A percentile compares a stretch with the other conserved stretches of the same genome.
phyloP scores from a whole-genome alignment of 305 asterid species.

The Salvia sclarea region DNA sequence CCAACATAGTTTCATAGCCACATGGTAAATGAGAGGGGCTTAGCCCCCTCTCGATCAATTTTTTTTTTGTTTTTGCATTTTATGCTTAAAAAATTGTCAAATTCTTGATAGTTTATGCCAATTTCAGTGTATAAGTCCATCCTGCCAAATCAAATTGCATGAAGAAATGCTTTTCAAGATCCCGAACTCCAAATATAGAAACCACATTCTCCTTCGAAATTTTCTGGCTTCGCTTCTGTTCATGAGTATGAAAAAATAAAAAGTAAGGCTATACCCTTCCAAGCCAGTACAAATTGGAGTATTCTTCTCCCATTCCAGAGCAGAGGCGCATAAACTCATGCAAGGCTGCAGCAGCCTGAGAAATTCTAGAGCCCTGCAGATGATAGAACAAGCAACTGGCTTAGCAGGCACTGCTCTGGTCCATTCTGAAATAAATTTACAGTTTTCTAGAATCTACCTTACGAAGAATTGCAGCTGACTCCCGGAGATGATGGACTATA shows the following conservation, averaged over 20 bases:
- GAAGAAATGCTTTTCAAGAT: too few relatives aligned
- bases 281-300: slow-evolving; percentile 75
- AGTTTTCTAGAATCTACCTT: slow-evolving; percentile 57
- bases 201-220: too few relatives aligned
- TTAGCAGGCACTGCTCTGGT: slow-evolving; percentile 29
- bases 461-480: slow-evolving; percentile 89
- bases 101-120: too few relatives aligned
- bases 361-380: slow-evolving; percentile 76
- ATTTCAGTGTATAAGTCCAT: too few relatives aligned
- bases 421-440: slow-evolving; percentile 25
- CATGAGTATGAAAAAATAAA: slow-evolving; percentile 23
- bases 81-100: too few relatives aligned
- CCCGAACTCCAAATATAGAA: too few relatives aligned
- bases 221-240: too few relatives aligned
- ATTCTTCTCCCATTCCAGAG: slow-evolving; percentile 61
- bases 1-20: slow-evolving; percentile 4
- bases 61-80: too few relatives aligned
- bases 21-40: too few relatives aligned
- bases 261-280: slow-evolving; percentile 72
- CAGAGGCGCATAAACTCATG: slow-evolving; percentile 84
- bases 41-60: too few relatives aligned
- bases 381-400: slow-evolving; percentile 29
- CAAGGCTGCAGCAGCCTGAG: slow-evolving; percentile 93
- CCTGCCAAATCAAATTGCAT: too few relatives aligned
- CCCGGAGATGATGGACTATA: slow-evolving; percentile 73